Conservation (phyloP, 352 stramenopile species). For the Phytopythium sindhum region DNA sequence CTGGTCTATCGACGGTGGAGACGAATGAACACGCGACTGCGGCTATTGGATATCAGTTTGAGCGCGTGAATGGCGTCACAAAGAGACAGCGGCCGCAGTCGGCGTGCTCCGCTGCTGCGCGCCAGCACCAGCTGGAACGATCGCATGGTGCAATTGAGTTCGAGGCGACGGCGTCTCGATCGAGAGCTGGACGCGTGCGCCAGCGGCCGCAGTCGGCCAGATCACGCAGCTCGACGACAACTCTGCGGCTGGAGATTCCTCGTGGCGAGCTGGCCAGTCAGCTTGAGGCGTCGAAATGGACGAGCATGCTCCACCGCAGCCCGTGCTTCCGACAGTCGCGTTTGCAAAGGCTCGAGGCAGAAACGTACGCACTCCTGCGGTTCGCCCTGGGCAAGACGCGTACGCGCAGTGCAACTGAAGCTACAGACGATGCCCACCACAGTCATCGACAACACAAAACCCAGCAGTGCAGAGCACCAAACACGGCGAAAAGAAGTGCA, state of each 20-base stretch:
- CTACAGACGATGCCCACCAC: not conserved
- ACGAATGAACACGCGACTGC: not conserved
- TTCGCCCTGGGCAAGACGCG: constrained; percentile 18
- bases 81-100: constrained; percentile 5
- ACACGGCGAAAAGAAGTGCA: not conserved
- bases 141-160: not conserved
- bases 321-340: constrained; percentile 35
- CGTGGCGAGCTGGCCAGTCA: constrained; percentile 1
- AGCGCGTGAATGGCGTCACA: not conserved
- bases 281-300: constrained; percentile 35
- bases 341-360: constrained; percentile 28
- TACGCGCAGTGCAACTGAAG: not conserved
- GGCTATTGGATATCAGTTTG: not conserved
- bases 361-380: constrained; percentile 47
- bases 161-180: not conserved
- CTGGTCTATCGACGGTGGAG: not conserved
- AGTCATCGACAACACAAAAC: not conserved
- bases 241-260: not conserved
- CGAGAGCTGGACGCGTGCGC: not conserved
- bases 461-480: not conserved
- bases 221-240: constrained; percentile 3
- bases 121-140: not conserved
- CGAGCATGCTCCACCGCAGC: constrained; percentile 34
- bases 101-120: constrained; percentile 2
- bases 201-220: constrained; percentile 34